Evolutionary conservation across 2,329 filamentous ascomycete species (phyloP).

Genomic region (Tolypocladium ophioglossoides): DNA sequence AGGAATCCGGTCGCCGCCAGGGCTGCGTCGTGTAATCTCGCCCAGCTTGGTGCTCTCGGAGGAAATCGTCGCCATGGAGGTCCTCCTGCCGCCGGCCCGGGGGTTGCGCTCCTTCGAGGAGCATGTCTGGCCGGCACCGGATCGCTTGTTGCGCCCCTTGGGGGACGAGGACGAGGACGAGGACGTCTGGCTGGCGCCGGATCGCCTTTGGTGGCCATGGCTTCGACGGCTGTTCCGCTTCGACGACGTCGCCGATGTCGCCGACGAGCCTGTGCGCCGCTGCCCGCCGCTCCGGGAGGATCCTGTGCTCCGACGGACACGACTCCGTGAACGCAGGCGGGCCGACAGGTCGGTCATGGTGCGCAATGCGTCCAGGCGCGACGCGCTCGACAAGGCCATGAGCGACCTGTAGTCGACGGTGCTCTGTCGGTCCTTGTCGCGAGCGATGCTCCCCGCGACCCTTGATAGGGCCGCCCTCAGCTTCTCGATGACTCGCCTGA

Average conservation of each 20-base stretch:
- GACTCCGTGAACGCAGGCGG: slow-evolving; percentile 9
- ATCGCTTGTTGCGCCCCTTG: too few species aligned
- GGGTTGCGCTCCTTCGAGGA: background rate
- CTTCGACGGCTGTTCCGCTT: background rate
- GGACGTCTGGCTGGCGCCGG: too few species aligned
- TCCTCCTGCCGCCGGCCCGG: background rate
- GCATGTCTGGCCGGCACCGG: too few species aligned
- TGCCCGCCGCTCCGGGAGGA: background rate
- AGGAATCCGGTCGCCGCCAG: background rate
- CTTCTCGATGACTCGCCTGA: slow-evolving; percentile 30
- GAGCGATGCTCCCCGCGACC: slow-evolving; percentile 7
- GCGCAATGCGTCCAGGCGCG: slow-evolving; percentile 35
- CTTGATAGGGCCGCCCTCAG: slow-evolving; percentile 31
- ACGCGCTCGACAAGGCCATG: slow-evolving; percentile 34
- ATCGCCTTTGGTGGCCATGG: too few species aligned
- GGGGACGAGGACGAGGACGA: too few species aligned
- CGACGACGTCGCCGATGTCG: background rate
- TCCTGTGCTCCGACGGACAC: background rate
- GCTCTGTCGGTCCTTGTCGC: slow-evolving; percentile 23
- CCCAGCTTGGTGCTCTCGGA: slow-evolving; percentile 1
- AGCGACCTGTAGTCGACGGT: slow-evolving; percentile 35
- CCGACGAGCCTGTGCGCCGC: background rate
- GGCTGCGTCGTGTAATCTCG: background rate
- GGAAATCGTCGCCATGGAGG: slow-evolving; percentile 2
- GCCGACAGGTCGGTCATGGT: slow-evolving; percentile 37